Evolutionary conservation across 2,329 filamentous ascomycete genomes (phyloP), one percentile per base, ranked within the genome.

Genomic region (Dactylella cylindrospora): DNA sequence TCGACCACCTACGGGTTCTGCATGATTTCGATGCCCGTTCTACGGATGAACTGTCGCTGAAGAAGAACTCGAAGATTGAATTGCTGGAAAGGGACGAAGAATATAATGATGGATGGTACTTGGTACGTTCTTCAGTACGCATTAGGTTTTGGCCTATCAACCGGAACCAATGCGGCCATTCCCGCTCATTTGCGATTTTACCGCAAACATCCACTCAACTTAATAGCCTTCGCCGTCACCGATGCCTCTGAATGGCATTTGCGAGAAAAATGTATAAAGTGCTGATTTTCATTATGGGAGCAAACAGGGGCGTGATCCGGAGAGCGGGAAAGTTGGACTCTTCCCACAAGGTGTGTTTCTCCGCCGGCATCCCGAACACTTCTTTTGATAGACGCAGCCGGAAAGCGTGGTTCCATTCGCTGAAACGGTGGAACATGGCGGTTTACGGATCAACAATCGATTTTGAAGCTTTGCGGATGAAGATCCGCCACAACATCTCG

Each of bases 1-100:
- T 64, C 51, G 59, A 64, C 39, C 51, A 52, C 38, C 62, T 69
- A 22, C 60, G 53, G 52, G 67, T 67, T 33, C 64, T 69, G 49
- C 67, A 98, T 75, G 90, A 96, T 74, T 97, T 98, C 73, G 78
- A 84, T 68, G 90, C 91, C 55, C 84, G 93, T 67, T 94, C 90
- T 73, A 86, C 88, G 55, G 93, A 98, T 75, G 93, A 98, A 78
- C 79, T 98, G 70, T 94, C 83, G 68, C 79, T 98, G 67, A 78
- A 82, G 51, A 94, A 94, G 71, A 90, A 87, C 68, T 87, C 93
- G 70, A 83, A 86, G 66, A 85, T 94, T 64, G 85, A 91, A 75
- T 76, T 94, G 65, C 82, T 91, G 66, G 88, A 93, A 74, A 81
- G 87, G 69, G 88, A 93, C 72, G 88, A 93, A 72, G 88, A 93